Conservation (phyloP, 2,329 filamentous ascomycete genomes). For the Sporothrix luriei region DNA sequence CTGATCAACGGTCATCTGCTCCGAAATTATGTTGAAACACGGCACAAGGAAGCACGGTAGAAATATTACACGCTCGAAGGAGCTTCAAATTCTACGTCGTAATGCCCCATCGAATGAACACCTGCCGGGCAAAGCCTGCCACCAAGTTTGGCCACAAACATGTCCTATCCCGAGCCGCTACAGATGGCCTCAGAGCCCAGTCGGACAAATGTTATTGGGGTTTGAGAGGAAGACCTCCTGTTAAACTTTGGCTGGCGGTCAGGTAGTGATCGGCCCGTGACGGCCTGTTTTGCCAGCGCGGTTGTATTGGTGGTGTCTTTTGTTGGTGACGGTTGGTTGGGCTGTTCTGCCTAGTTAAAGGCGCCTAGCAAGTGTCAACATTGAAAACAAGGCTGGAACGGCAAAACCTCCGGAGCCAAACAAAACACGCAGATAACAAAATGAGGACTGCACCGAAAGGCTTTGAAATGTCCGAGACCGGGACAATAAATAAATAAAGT, state of each 20-base stretch:
- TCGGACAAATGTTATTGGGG: background rate
- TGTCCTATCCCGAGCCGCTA: background rate
- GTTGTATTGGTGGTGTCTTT: background rate
- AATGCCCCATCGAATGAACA: background rate
- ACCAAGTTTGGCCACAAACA: background rate
- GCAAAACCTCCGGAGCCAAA: no score
- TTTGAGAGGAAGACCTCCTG: background rate
- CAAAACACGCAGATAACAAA: background rate
- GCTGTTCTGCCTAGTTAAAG: slow-evolving; percentile 1
- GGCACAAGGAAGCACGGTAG: no score
- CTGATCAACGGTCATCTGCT: background rate
- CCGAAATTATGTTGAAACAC: background rate
- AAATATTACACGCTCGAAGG: background rate
- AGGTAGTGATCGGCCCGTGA: background rate
- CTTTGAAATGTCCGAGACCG: background rate
- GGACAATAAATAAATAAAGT: no score
- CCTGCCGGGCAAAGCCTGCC: background rate
- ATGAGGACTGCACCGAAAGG: background rate
- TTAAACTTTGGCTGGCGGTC: background rate
- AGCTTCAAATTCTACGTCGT: background rate
- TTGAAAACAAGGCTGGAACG: slow-evolving; percentile 13
- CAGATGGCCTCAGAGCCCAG: background rate
- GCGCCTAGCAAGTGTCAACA: background rate
- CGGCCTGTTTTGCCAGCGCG: slow-evolving; percentile 14
- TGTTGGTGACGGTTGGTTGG: background rate